Conservation (phyloP, 495 filamentous ascomycete species). For the Astrocystis sublimbata region DNA sequence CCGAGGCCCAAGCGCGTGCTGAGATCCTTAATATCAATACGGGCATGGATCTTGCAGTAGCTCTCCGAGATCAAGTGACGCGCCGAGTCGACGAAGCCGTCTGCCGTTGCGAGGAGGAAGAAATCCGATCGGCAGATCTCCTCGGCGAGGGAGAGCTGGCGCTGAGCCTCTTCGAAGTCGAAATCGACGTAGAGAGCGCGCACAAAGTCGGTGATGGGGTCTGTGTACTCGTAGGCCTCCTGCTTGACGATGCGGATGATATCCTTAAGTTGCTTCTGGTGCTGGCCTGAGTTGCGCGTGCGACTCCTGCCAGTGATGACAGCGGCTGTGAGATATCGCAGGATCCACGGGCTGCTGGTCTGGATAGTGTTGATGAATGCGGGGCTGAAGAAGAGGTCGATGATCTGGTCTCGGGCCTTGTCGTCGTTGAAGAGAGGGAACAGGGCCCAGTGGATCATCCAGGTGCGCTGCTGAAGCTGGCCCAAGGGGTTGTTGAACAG, state of each 20-base stretch:
- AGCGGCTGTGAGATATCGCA: constrained; percentile 90
- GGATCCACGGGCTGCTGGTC: constrained; percentile 94
- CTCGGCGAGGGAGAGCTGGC: constrained; percentile 86
- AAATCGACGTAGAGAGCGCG: constrained; percentile 97
- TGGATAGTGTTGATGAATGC: constrained; percentile 99
- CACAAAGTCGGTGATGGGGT: constrained; percentile 94
- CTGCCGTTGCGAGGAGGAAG: constrained; percentile 84
- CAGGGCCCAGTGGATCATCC: constrained; percentile 96
- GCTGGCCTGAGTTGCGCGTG: constrained; percentile 75
- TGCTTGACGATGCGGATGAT: constrained; percentile 91
- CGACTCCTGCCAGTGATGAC: constrained; percentile 94
- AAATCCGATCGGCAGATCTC: constrained; percentile 91
- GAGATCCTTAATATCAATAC: constrained; percentile 96
- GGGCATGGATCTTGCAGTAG: constrained; percentile 99
- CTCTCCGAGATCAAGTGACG: constrained; percentile 94
- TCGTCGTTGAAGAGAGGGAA: constrained; percentile 99
- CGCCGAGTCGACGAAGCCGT: constrained; percentile 90
- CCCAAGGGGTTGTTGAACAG: constrained; percentile 94
- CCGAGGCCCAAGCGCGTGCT: constrained; percentile 85
- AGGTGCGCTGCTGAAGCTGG: constrained; percentile 91
- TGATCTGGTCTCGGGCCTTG: constrained; percentile 81
- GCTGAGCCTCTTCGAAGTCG: constrained; percentile 97
- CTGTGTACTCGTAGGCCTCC: constrained; percentile 94
- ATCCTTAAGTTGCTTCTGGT: constrained; percentile 98
- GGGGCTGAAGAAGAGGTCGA: constrained; percentile 94